Evolutionary conservation across 129 eudicot species (phyloP).

Genomic region (Saposhnikovia divaricata): DNA sequence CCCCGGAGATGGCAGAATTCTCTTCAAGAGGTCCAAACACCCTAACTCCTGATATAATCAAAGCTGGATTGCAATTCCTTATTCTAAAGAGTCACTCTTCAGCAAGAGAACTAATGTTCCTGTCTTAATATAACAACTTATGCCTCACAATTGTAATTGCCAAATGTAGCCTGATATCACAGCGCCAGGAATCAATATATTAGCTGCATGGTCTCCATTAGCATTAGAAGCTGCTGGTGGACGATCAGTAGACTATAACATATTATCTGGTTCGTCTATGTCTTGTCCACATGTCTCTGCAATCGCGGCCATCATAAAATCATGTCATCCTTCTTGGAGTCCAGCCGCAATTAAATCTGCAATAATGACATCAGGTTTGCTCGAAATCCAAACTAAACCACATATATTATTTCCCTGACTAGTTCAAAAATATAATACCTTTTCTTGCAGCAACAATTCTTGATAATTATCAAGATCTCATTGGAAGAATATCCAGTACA

Average conservation of each 20-base stretch:
- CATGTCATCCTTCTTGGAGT: constrained; percentile 56
- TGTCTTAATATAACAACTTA: neutral
- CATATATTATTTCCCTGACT: neutral
- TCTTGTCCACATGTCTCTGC: constrained; percentile 68
- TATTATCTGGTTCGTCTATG: constrained; percentile 66
- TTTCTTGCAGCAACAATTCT: constrained; percentile 33
- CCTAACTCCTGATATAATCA: constrained; percentile 52
- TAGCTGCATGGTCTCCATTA: constrained; percentile 78
- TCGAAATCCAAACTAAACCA: neutral
- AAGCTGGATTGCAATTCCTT: constrained; percentile 9
- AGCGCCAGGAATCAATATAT: constrained; percentile 63
- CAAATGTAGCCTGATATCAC: constrained; percentile 61
- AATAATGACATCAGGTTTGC: constrained; percentile 55
- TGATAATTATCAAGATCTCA: constrained; percentile 42
- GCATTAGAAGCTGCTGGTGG: constrained; percentile 31
- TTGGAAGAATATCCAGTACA: constrained; percentile 32
- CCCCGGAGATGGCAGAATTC: constrained; percentile 48
- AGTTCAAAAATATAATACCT: neutral
- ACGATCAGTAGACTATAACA: constrained; percentile 35
- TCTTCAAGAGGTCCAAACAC: constrained; percentile 63
- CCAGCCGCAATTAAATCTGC: constrained; percentile 74
- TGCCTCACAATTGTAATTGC: neutral
- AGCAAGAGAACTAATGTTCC: neutral
- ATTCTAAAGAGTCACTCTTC: neutral
- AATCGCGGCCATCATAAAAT: constrained; percentile 46